Evolutionary conservation across 2,329 filamentous ascomycete species (phyloP).

Genomic region (Talaromyces sp.): DNA sequence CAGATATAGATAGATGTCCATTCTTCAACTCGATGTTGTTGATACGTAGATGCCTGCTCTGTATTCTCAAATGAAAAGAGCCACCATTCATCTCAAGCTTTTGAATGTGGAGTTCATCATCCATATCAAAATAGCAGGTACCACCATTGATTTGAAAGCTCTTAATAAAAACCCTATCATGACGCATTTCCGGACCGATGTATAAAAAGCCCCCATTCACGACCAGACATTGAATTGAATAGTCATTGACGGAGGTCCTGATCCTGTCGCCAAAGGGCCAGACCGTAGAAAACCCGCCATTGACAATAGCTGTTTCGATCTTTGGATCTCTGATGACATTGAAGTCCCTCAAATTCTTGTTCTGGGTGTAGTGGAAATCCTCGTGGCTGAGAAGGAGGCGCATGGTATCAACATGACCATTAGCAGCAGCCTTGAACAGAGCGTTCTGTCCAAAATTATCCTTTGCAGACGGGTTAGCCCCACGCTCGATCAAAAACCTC

Average conservation of each 20-base stretch:
- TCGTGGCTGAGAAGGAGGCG: neutral
- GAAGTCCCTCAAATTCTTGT: neutral
- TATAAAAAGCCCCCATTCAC: neutral
- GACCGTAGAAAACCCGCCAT: neutral
- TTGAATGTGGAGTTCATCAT: neutral
- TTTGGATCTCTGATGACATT: neutral
- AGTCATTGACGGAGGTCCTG: neutral
- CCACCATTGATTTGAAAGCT: neutral
- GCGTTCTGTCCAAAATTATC: neutral
- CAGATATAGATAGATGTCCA: no score
- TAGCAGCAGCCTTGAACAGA: neutral
- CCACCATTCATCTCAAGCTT: neutral
- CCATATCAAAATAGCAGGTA: neutral
- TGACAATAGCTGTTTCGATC: neutral
- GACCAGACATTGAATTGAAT: neutral
- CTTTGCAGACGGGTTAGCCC: neutral
- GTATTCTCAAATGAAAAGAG: no score
- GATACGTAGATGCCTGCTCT: no score
- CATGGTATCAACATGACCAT: conserved; percentile 1
- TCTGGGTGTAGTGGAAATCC: neutral
- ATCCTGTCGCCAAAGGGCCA: neutral
- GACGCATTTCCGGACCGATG: neutral
- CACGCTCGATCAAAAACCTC: neutral
- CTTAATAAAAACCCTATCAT: no score
- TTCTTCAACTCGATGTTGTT: no score